Evolutionary conservation across 1,139 yeast species (phyloP).

Genomic region (Suhomyces bribrorum): DNA sequence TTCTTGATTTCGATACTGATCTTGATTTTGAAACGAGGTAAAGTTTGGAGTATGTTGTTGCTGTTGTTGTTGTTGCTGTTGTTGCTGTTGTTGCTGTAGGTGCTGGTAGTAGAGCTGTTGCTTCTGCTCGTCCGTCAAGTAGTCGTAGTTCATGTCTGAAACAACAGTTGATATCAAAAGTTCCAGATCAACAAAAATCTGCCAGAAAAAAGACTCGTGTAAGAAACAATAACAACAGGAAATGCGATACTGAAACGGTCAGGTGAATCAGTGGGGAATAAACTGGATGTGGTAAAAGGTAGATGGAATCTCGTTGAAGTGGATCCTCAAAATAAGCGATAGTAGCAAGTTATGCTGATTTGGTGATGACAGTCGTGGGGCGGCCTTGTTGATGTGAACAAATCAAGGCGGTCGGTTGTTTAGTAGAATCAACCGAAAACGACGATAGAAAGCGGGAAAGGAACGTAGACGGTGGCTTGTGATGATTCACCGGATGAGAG

Average conservation of each 20-base stretch:
- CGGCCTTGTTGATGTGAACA: too few species aligned
- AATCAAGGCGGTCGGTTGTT: too few species aligned
- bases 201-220: background rate
- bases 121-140: conserved; percentile 36
- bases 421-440: too few species aligned
- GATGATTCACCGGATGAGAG: too few species aligned
- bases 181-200: background rate
- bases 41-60: conserved; percentile 17
- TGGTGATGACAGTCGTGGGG: too few species aligned
- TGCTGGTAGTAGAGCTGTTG: conserved; percentile 33
- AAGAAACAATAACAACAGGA: background rate
- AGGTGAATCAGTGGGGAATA: background rate
- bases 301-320: too few species aligned
- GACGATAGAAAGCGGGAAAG: too few species aligned
- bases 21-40: conserved; percentile 15
- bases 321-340: too few species aligned
- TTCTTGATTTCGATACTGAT: conserved; percentile 13
- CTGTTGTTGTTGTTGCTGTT: conserved; percentile 20
- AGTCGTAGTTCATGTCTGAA: conserved; percentile 32
- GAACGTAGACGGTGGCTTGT: too few species aligned
- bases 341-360: too few species aligned
- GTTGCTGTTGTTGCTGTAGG: conserved; percentile 21
- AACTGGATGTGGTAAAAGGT: too few species aligned
- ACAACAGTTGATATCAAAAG: background rate
- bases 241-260: background rate